phyloP scores from a whole-genome alignment of 1,284 basidiomycete species.

The Leucoagaricus sp. region DNA sequence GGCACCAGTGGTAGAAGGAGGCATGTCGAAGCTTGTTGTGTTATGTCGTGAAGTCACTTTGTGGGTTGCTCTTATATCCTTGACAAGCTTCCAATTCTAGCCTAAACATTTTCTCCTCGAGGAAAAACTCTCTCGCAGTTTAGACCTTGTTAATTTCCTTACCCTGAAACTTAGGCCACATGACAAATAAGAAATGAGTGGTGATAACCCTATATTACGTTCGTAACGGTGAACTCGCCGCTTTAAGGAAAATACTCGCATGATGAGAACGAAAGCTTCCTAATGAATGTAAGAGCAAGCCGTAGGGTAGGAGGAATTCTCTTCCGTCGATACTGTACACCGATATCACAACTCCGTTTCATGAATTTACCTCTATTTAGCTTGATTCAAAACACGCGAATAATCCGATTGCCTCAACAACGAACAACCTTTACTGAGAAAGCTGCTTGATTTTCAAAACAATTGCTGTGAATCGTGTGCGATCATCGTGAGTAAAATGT shows the following conservation, averaged over 20 bases:
- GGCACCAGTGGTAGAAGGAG: constrained; percentile 31
- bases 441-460: constrained; percentile 62
- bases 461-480: constrained; percentile 50
- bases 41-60: not conserved
- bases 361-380: not conserved
- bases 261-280: too few species aligned
- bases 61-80: constrained; percentile 4
- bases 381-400: not conserved
- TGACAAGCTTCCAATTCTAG: not conserved
- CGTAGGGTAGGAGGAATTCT: too few species aligned
- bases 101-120: constrained; percentile 1
- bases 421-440: constrained; percentile 25
- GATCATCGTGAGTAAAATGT: constrained; percentile 18
- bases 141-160: not conserved
- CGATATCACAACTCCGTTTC: too few species aligned
- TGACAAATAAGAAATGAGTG: not conserved
- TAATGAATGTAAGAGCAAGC: not conserved
- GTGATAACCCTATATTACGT: not conserved
- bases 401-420: too few species aligned
- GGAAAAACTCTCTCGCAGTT: constrained; percentile 11
- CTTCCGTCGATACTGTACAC: too few species aligned
- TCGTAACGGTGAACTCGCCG: not conserved
- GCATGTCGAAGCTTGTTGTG: constrained; percentile 18
- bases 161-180: not conserved
- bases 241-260: not conserved